Evolutionary conservation across 768 basidiomycete species (phyloP), one percentile per base, ranked within the genome.

Genomic region (Suillus paluster): DNA sequence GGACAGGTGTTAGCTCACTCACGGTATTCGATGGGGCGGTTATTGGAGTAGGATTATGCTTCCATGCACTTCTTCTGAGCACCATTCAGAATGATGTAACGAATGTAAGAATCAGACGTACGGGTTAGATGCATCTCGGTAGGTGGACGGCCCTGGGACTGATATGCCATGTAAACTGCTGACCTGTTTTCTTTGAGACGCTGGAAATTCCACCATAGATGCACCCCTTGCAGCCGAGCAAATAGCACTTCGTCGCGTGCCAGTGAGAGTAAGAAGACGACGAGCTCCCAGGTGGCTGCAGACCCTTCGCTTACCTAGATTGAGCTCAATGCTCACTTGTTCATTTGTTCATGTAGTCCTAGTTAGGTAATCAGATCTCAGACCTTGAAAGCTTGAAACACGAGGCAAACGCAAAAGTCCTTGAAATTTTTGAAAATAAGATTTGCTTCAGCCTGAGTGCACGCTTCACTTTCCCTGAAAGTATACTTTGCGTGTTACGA

Each of bases 61-160:
- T 68, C 75, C 75, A 75, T 12, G 0, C 4, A 10, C 36, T 23
- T 59, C 1, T 67, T 58, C 64, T 25, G 23, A 39, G 54, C 38
- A 25, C 25, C 38, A 19, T 30, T 63, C 38, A 53, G 41, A 25
- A 57, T 68, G 61, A 65, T 38, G 36, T 33, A 48, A n/a, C 34
- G 23, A 57, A 54, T 33, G 50, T 34, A 36, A 45, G 36, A 64
- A 44, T 11, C 46, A 23, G 59, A 25, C n/a, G 46, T 61, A 70
- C 74, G 19, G 10, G 56, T 50, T 60, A 15, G 75, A 75, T 49
- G 73, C 76, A 48, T 75, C 75, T 67, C 75, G 76, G 53, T 63
- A 50, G 66, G 70, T 73, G 55, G 55, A 50, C 59, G 70, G 66
- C 4, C 39, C 58, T 41, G 62, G 12, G 21, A 39, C n/a, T 15